Base-by-base conservation (phyloP, 2,329 filamentous ascomycete genomes). In the Talaromyces piceae region DNA sequence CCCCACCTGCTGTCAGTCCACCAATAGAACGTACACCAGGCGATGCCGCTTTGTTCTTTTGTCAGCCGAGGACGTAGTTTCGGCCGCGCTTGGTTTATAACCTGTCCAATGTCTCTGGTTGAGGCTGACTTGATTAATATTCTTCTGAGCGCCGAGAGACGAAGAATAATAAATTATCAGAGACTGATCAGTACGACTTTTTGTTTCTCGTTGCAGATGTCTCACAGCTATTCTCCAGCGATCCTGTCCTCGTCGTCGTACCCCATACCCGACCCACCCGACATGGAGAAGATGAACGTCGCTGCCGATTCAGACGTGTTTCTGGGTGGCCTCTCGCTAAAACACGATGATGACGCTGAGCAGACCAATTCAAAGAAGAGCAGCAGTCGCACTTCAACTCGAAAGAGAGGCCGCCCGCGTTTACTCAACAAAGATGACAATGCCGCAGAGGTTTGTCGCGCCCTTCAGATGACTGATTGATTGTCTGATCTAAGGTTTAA, bases 351-450 rank as follows among this genome's bases (percentile, higher is more conserved):
- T 7, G 45, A 18, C 11, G 30, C 18, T 7, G 45, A 31, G 7
- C 45, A 12, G 39, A n/a, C 18, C n/a, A 47, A 47, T 37, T 9
- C 22, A 11, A 37, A 47, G n/a, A 47, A 47, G 16, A 44, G 2
- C 18, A 39, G 31, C 37, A 45, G 30, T 23, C 31, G 43, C 11
- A 13, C 41, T 8, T 44, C 49, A 8, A 50, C 50, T 16, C 81
- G 85, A 59, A 74, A 81, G 16, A 77, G 88, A 63, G 88, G 88
- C 6, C 78, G 88, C 50, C 88, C 88, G 5, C 76, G 87, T 47
- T 75, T 93, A 13, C 83, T 91, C 58, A 81, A 82, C n/a, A 82
- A 82, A 54, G 87, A 91, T 67, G 82, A 88, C 67, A 90, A 84
- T 22, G 82, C 86, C 55, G 82, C 81, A 49, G 88, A 91, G 73